Base-by-base conservation (phyloP, 2,329 filamentous ascomycete species). In the Phialocephala sp. region DNA sequence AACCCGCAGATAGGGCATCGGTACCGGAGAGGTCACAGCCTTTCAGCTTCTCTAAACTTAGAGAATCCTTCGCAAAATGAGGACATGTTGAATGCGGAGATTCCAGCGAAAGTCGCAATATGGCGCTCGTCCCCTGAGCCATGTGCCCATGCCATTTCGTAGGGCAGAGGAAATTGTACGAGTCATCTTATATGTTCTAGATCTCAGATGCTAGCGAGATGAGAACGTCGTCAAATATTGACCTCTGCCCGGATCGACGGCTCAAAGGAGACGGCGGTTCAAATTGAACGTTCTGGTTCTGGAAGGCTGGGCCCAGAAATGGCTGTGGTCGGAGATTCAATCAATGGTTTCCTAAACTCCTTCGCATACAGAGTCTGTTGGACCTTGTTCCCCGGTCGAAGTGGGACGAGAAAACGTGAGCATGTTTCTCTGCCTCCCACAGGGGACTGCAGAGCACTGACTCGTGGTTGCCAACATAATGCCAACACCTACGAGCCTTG, bases 321-420 rank as follows among this genome's bases (percentile, higher is more conserved):
- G n/a, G 24, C 50, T 57, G 2, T 52, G 14, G n/a, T 20, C 35
- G 52, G 52, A 56, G 52, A 56, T 56, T 56, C 52, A n/a, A 20
- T 36, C 36, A 57, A 57, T 57, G 36, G 55, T 57, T 22, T 58
- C 35, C 52, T 52, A n/a, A n/a, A n/a, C n/a, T n/a, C n/a, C n/a
- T n/a, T n/a, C n/a, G n/a, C n/a, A n/a, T n/a, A n/a, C n/a, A n/a
- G n/a, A n/a, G n/a, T n/a, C n/a, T n/a, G n/a, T n/a, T n/a, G n/a
- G n/a, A n/a, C n/a, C n/a, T 22, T 8, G 24, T 9, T 24, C 22
- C 55, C 20, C 15, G 55, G 12, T 39, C 11, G 22, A 36, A 54
- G 12, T n/a, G 39, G 52, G 52, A 47, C 50, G 52, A 50, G 37
- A 57, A 57, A 36, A 37, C 11, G 52, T 37, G 45, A 36, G 41